Base-by-base conservation (phyloP, 177 flowering plant genomes). In the Vitis hybrid region DNA sequence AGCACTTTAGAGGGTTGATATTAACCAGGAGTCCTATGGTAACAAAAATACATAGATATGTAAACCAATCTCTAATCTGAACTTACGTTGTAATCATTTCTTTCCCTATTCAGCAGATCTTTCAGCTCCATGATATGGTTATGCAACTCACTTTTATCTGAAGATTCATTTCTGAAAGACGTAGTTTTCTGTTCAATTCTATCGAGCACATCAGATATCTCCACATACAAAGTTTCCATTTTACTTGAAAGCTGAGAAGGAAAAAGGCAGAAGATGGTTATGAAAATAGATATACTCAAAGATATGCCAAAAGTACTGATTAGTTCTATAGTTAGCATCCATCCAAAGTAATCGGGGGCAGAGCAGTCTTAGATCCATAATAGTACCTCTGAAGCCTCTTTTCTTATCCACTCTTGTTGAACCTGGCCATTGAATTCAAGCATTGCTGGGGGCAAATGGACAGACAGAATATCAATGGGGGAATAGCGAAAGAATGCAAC, bases 401-500 rank as follows among this genome's bases (percentile, higher is more conserved):
- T 85, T 73, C 70, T 80, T 16, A 89, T 67, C 98, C 94, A 90
- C 51, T 80, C 83, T 52, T 82, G 85, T 65, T 83, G 91, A 80
- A 67, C 60, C 48, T 66, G 77, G 68, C 73, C 78, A 79, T 73
- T 69, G 66, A 90, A 96, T 63, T 89, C 92, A 69, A 96, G 87
- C 68, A 80, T 57, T 10, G 90, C 77, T 68, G 98, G 96, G 18
- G 99, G 99, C 70, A 96, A 79, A 76, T 69, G 73, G 63, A 96
- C 93, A 45, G 93, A 83, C 53, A 87, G 89, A 73, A 96, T 90
- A 71, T 92, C 88, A 72, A 96, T 90, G 13, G 98, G 96, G 65
- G 94, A 85, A 77, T 96, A 96, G 10, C 89, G 91, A 74, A 96
- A 90, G 79, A 92, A 88, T 26, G 97, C 97, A 71, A 96, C 92